Conservation (phyloP, 495 filamentous ascomycete genomes). For the Saxophila tyrrhenica region DNA sequence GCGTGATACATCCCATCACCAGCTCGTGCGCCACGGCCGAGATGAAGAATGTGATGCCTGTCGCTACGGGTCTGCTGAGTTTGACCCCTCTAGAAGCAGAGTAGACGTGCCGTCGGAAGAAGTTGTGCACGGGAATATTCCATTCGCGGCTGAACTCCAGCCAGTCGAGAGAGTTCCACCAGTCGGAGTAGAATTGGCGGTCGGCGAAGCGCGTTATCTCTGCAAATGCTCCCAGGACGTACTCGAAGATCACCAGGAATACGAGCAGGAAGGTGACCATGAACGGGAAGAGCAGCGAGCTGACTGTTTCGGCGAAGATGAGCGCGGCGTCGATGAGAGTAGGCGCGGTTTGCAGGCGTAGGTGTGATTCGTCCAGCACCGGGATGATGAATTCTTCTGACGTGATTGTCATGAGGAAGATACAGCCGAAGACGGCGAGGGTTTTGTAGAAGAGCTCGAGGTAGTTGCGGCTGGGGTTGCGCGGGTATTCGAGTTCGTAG, state of each 20-base stretch:
- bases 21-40: constrained; percentile 84
- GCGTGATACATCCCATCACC: constrained; percentile 95
- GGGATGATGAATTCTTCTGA: constrained; percentile 95
- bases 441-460: constrained; percentile 74
- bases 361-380: constrained; percentile 65
- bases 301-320: constrained; percentile 84
- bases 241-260: constrained; percentile 50
- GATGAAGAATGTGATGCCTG: constrained; percentile 84
- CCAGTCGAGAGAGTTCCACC: constrained; percentile 87
- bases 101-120: constrained; percentile 92
- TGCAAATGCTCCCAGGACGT: constrained; percentile 85
- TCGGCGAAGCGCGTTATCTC: constrained; percentile 92
- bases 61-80: constrained; percentile 68
- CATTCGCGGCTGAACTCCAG: constrained; percentile 95
- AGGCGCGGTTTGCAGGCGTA: constrained; percentile 47
- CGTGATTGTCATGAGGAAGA: constrained; percentile 83
- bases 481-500: constrained; percentile 94
- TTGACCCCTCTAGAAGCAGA: constrained; percentile 54
- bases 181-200: constrained; percentile 92
- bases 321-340: constrained; percentile 57
- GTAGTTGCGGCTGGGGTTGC: constrained; percentile 62
- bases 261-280: constrained; percentile 54
- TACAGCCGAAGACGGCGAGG: constrained; percentile 87
- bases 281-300: constrained; percentile 88
- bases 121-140: constrained; percentile 98